Base-by-base conservation (phyloP, 2,329 filamentous ascomycete genomes). In the Aotearoamyces nothofagi region DNA sequence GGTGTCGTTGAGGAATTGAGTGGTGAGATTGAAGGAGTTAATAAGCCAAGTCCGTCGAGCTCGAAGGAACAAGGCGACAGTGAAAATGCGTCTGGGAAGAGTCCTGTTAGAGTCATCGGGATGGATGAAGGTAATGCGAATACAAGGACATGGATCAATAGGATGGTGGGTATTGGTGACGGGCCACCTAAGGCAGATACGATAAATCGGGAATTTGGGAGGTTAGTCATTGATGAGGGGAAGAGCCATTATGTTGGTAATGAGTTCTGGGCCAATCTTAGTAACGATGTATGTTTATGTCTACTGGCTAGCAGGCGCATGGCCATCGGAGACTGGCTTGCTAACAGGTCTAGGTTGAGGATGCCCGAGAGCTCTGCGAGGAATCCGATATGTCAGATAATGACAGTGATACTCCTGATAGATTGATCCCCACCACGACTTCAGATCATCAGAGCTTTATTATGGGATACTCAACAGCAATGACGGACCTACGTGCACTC, bases 241-340 rank as follows among this genome's bases (percentile, higher is more conserved):
- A 69, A 68, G 34, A 73, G 69, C 31, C 60, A 76, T 46, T 86
- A 84, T 46, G 69, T 86, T 39, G 81, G 76, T 54, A 80, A 71
- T 47, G 75, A 69, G 5, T 81, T 84, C 43, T 83, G 77, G 77
- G 39, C 76, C 12, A 79, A 69, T 36, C 60, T 86, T 29, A 79
- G 74, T 34, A 78, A 82, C 30, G 78, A 84, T 61, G 73, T 76
- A 51, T 31, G 55, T 40, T n/a, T 22, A n/a, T n/a, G 14, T 11
- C 22, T 5, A 14, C n/a, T n/a, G n/a, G n/a, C n/a, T n/a, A n/a
- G n/a, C n/a, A n/a, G n/a, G n/a, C n/a, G n/a, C n/a, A n/a, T n/a
- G n/a, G n/a, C n/a, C n/a, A n/a, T n/a, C n/a, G n/a, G n/a, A n/a
- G n/a, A n/a, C n/a, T n/a, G n/a, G n/a, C n/a, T n/a, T n/a, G n/a